phyloP scores from a whole-genome alignment of 805 yeast genomes.

The Nakazawaea holstii region DNA sequence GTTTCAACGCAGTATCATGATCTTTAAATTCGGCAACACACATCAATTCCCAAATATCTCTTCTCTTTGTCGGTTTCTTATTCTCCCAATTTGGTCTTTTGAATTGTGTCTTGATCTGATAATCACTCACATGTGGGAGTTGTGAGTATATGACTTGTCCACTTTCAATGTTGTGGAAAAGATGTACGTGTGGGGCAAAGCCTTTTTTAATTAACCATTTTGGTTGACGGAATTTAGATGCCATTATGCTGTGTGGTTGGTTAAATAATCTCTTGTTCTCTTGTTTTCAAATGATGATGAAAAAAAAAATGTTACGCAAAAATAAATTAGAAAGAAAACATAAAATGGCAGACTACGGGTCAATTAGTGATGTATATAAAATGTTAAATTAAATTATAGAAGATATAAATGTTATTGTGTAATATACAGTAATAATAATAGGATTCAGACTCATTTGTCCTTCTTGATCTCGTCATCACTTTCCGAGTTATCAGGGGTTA shows the following conservation, averaged over 20 bases:
- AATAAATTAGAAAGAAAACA: not conserved
- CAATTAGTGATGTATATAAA: no score
- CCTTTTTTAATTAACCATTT: constrained; percentile 53
- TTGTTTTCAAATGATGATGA: no score
- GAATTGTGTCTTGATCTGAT: constrained; percentile 66
- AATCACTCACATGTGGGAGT: constrained; percentile 53
- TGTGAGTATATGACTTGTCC: constrained; percentile 92
- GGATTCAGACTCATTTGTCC: not conserved
- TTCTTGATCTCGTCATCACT: constrained; percentile 10
- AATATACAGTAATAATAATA: not conserved
- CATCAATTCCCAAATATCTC: constrained; percentile 88
- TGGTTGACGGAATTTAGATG: constrained; percentile 44
- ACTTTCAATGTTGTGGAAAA: constrained; percentile 79
- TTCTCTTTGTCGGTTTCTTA: constrained; percentile 70
- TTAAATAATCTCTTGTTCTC: no score
- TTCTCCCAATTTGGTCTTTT: constrained; percentile 87
- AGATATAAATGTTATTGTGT: not conserved
- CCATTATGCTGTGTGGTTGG: no score
- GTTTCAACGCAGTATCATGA: constrained; percentile 61
- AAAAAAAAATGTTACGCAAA: not conserved
- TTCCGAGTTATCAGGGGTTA: constrained; percentile 10
- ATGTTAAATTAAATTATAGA: no score
- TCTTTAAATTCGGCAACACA: constrained; percentile 67
- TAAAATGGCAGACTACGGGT: no score
- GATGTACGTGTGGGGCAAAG: constrained; percentile 76